Conservation (phyloP, 129 eudicot genomes). For the Centaurea solstitialis region DNA sequence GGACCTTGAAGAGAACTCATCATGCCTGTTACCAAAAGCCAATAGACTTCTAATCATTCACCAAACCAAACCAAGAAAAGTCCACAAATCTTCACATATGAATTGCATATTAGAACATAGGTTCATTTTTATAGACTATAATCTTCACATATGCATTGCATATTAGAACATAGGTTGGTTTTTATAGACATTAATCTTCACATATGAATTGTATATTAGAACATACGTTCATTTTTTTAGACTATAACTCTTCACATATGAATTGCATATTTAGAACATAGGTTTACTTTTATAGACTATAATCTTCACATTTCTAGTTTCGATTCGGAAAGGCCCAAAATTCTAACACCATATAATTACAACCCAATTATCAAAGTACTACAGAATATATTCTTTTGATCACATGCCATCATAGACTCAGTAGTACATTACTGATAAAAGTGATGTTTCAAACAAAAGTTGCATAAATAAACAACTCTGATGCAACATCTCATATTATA, state of each 20-base stretch:
- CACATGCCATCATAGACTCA: conserved; percentile 17
- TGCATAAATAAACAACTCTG: not conserved
- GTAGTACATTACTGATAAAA: not conserved
- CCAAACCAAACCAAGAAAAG: not conserved
- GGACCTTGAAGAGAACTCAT: conserved; percentile 93
- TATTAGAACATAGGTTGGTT: not conserved
- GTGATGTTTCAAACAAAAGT: conserved; percentile 7
- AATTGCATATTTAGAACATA: not conserved
- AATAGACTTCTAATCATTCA: not conserved
- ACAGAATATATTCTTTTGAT: conserved; percentile 1
- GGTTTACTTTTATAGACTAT: not conserved
- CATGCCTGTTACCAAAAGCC: conserved; percentile 30
- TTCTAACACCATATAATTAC: conserved; percentile 8
- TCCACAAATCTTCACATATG: not conserved
- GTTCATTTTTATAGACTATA: not conserved
- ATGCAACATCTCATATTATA: not conserved
- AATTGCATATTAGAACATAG: not conserved
- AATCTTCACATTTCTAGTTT: conserved; percentile 4
- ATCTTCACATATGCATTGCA: not conserved
- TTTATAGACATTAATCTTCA: not conserved
- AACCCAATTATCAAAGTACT: not conserved
- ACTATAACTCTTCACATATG: not conserved
- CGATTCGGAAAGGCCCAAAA: not conserved
- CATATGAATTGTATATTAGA: not conserved
- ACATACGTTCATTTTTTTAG: not conserved